Percentiles rank a stretch among this genome's conserved stretches.
Conservation (phyloP, 2,329 filamentous ascomycete genomes). For the Rutstroemia sp. region DNA sequence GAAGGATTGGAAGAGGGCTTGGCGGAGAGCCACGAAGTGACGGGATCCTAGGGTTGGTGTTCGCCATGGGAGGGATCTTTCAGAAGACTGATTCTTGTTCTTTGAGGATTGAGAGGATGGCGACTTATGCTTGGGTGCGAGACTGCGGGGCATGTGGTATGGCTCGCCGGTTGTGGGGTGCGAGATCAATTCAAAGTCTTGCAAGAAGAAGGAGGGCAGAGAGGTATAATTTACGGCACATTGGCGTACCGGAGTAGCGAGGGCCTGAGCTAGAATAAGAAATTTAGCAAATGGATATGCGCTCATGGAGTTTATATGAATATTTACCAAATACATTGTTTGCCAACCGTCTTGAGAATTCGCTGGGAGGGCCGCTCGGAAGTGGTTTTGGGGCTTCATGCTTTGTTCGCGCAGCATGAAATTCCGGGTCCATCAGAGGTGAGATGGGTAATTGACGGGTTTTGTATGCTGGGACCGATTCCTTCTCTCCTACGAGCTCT, state of each 20-base stretch:
- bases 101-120: background rate
- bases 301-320: background rate
- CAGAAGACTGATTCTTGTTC: background rate
- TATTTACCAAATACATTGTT: slow-evolving; percentile 50
- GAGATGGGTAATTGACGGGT: slow-evolving; percentile 36
- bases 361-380: slow-evolving; percentile 33
- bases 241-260: slow-evolving; percentile 51
- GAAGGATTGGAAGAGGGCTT: slow-evolving; percentile 1
- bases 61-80: background rate
- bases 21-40: slow-evolving; percentile 7
- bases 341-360: slow-evolving; percentile 48
- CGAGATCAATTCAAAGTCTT: slow-evolving; percentile 49
- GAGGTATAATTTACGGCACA: slow-evolving; percentile 42
- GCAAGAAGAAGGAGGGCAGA: slow-evolving; percentile 56
- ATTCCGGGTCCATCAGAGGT: slow-evolving; percentile 39
- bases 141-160: slow-evolving; percentile 49
- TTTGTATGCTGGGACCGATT: background rate
- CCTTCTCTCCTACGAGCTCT: background rate
- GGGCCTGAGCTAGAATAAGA: slow-evolving; percentile 39
- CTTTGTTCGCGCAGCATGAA: slow-evolving; percentile 30
- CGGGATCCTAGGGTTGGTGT: background rate
- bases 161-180: slow-evolving; percentile 45
- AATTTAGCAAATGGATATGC: background rate
- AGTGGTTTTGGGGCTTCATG: slow-evolving; percentile 19
- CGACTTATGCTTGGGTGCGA: slow-evolving; percentile 14